phyloP scores from a whole-genome alignment of 192 early-diverging fungal genomes.

The Coemansia sp. region DNA sequence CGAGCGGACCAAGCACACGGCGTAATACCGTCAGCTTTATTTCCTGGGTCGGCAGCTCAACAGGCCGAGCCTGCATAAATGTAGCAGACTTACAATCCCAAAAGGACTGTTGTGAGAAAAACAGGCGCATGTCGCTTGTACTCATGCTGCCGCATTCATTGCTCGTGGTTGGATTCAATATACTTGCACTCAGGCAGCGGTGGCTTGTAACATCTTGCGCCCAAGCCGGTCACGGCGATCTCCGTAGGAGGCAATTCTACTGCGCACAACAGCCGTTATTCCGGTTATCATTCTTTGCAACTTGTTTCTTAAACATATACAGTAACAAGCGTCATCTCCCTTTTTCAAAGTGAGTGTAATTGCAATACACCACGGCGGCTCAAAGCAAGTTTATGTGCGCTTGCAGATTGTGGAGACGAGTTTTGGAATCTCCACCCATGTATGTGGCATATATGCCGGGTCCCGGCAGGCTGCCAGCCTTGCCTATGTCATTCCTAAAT shows the following conservation, averaged over 20 bases:
- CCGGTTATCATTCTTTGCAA: neutral
- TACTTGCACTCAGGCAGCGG: neutral
- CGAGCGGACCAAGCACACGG: neutral
- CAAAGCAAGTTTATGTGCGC: too few species aligned
- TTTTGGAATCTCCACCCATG: too few species aligned
- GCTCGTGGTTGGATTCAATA: neutral
- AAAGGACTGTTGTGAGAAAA: neutral
- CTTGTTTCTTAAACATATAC: neutral
- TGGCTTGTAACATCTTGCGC: neutral
- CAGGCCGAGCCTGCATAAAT: neutral
- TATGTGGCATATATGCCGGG: too few species aligned
- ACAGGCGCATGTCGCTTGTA: neutral
- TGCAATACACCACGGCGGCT: too few species aligned
- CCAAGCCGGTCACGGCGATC: neutral
- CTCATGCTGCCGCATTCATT: neutral
- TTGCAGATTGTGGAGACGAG: too few species aligned
- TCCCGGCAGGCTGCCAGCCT: too few species aligned
- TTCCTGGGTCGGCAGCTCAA: neutral
- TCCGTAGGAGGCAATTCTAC: slow-evolving; percentile 1
- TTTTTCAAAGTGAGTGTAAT: too few species aligned
- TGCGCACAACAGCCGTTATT: neutral
- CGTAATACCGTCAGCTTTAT: neutral
- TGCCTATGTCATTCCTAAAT: too few species aligned
- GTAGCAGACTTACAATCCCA: neutral
- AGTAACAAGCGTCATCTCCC: neutral